phyloP scores from a whole-genome alignment of 176 grass and related monocot genomes.

The Musa schizocarpa region DNA sequence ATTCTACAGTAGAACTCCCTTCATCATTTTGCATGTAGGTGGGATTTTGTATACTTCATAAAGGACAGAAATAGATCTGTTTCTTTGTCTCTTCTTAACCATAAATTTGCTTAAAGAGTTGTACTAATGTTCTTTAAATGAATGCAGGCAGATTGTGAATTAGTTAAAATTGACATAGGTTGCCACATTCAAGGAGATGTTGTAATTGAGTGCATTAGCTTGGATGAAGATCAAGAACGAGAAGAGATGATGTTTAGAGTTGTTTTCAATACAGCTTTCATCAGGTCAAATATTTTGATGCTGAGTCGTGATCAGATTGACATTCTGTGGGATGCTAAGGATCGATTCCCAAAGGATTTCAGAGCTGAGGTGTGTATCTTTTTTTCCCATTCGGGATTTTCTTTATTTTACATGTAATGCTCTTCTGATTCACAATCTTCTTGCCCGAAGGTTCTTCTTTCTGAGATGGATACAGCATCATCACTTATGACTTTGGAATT shows the following conservation, averaged over 20 bases:
- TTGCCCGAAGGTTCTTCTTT: constrained; percentile 82
- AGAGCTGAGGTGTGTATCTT: constrained; percentile 52
- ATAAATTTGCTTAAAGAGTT: constrained; percentile 1
- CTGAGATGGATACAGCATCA: constrained; percentile 59
- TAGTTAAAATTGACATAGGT: constrained; percentile 68
- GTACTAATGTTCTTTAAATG: constrained; percentile 17
- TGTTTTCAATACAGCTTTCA: constrained; percentile 91
- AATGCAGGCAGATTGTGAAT: constrained; percentile 71
- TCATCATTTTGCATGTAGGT: neutral
- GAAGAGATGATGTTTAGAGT: constrained; percentile 77
- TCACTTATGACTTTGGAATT: constrained; percentile 47
- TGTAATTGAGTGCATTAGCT: constrained; percentile 70
- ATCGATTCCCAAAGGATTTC: constrained; percentile 63
- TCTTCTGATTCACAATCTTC: constrained; percentile 19
- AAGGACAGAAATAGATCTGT: neutral
- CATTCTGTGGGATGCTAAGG: constrained; percentile 56
- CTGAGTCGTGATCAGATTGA: constrained; percentile 74
- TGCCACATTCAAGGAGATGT: constrained; percentile 93
- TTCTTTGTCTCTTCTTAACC: constrained; percentile 7
- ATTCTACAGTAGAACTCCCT: neutral
- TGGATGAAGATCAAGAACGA: constrained; percentile 56
- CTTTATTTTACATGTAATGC: neutral
- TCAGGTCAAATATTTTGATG: constrained; percentile 80
- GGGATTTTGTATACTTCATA: neutral
- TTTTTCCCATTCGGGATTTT: neutral